Base-by-base conservation (phyloP, 2,329 filamentous ascomycete genomes). In the Hysterium pulicare region DNA sequence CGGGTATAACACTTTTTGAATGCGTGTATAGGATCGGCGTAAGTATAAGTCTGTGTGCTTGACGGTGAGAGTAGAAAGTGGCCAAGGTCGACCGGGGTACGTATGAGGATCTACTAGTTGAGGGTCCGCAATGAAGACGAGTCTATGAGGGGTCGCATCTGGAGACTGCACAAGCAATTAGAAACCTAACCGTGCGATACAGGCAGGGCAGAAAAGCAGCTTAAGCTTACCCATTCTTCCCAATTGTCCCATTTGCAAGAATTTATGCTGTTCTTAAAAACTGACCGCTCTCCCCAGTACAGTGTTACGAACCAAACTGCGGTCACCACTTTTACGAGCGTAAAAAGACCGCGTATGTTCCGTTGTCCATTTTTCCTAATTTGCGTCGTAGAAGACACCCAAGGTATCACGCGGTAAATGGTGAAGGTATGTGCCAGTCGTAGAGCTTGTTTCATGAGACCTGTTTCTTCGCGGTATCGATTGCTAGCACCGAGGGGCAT, bases 41-140 rank as follows among this genome's bases (percentile, higher is more conserved):
- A 98, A 79, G 68, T 96, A 98, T 60, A 89, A 86, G 67, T 98
- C 93, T 42, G 90, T 94, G 54, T 95, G 83, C 44, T 73, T 72
- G 46, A 84, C 75, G 1, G 84, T 86, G 46, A 85, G 63, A 6
- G 73, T 74, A 6, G 81, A 83, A n/a, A 87, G 69, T 9, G 82
- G 83, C 83, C 83, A 86, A 30, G 82, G 83, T 33, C 90, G 83
- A 54, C 86, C 89, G 2, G 90, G 88, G 59, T 96, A 96, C n/a
- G 90, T 94, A 66, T 96, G 88, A 41, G 90, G 87, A 67, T 96
- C 90, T 59, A 93, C 89, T 45, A 96, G 78, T 65, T 96, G 90
- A 33, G 90, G 90, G 61, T 96, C 90, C 47, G 90, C 89, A 52
- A 96, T 76, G 62, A 96, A 83, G 54, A 88, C 76, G 53, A 95